Evolutionary conservation across 225 moss, liverwort and hornwort species (phyloP).

Genomic region (Physcomitrium patens): DNA sequence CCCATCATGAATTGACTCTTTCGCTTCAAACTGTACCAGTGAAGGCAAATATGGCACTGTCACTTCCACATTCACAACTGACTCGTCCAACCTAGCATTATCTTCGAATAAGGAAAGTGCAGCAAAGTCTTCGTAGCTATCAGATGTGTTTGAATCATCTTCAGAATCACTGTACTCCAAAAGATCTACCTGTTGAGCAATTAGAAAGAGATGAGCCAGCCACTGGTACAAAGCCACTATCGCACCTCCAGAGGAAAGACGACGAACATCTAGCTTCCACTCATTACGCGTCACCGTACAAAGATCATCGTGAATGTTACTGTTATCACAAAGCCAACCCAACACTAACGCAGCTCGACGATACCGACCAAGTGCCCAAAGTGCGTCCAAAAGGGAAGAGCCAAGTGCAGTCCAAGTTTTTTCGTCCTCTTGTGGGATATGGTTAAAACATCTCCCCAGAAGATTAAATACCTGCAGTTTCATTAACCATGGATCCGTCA

Average conservation of each 20-base stretch:
- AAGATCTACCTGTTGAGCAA: slow-evolving; percentile 49
- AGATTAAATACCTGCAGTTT: slow-evolving; percentile 55
- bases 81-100: slow-evolving; percentile 8
- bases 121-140: slow-evolving; percentile 13
- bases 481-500: slow-evolving; percentile 17
- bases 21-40: slow-evolving; percentile 20
- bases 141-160: slow-evolving; percentile 25
- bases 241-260: slow-evolving; percentile 87
- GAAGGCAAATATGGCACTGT: slow-evolving; percentile 63
- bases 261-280: slow-evolving; percentile 95
- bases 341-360: slow-evolving; percentile 80
- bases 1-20: slow-evolving; percentile 14
- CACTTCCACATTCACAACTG: slow-evolving; percentile 57
- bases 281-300: slow-evolving; percentile 63
- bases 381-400: slow-evolving; percentile 81
- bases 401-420: slow-evolving; percentile 77
- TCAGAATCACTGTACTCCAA: slow-evolving; percentile 29
- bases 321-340: slow-evolving; percentile 72
- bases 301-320: slow-evolving; percentile 64
- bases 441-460: slow-evolving; percentile 57
- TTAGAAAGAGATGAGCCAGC: slow-evolving; percentile 72
- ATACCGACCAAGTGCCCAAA: slow-evolving; percentile 92
- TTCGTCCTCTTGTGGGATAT: slow-evolving; percentile 57
- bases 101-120: slow-evolving; percentile 3
- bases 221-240: slow-evolving; percentile 88